These are phyloP conservation scores for Pseudocercospora vitis DNA, from an alignment of 2,329 filamentous ascomycete genomes.

Conservation along the genomic window DNA sequence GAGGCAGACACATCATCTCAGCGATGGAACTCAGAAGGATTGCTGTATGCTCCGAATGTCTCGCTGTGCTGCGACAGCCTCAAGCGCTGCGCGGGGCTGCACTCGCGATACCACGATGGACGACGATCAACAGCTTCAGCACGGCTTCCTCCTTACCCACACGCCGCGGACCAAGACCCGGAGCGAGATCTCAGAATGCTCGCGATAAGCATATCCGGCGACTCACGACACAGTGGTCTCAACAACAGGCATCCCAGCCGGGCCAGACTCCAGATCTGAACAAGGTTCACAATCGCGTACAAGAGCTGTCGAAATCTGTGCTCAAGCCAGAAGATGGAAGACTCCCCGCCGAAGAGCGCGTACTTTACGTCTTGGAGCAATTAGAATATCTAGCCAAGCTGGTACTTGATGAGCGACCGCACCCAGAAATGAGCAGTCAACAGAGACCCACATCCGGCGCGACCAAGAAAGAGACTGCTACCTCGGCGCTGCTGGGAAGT, in stretches of 20 bases:
- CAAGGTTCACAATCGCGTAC: slow-evolving; percentile 30
- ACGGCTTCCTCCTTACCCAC: background rate
- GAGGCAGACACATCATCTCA: background rate
- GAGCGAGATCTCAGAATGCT: background rate
- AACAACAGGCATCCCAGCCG: slow-evolving; percentile 10
- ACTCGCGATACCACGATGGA: background rate
- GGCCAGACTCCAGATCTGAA: slow-evolving; percentile 18
- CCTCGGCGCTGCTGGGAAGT: slow-evolving; percentile 56
- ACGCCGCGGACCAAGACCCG: too few species aligned
- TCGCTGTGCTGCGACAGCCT: background rate
- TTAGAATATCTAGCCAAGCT: slow-evolving; percentile 31
- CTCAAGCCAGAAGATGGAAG: slow-evolving; percentile 28
- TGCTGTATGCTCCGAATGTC: slow-evolving; percentile 4
- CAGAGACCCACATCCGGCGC: slow-evolving; percentile 9
- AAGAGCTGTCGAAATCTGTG: slow-evolving; percentile 31
- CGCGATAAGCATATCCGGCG: slow-evolving; percentile 5
- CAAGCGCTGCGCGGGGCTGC: background rate
- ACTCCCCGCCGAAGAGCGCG: slow-evolving; percentile 33
- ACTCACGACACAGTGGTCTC: slow-evolving; percentile 3
- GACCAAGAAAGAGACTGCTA: slow-evolving; percentile 42
- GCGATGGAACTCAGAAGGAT: background rate
- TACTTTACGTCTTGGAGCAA: slow-evolving; percentile 38
- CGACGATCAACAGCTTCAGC: background rate
- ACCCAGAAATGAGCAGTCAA: slow-evolving; percentile 5
- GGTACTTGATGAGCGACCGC: slow-evolving; percentile 28